Evolutionary conservation across 176 grass and related monocot species (phyloP).

Genomic region (Triticum dicoccoides): DNA sequence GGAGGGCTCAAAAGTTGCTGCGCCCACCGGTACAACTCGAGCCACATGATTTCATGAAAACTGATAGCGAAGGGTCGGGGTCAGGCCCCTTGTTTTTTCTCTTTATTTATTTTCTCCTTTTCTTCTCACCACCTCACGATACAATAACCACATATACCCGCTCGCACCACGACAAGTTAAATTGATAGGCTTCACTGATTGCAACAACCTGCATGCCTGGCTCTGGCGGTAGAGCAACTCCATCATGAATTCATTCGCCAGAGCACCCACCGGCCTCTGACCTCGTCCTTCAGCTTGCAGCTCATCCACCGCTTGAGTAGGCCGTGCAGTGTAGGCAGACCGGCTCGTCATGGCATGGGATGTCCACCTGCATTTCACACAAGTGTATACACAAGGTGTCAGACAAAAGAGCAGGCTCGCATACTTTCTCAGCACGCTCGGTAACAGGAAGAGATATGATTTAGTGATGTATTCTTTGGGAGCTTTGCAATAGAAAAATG

Average conservation of each 20-base stretch:
- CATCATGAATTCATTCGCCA: constrained; percentile 73
- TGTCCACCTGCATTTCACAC: constrained; percentile 46
- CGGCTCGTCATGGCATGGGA: constrained; percentile 46
- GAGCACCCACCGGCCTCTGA: constrained; percentile 33
- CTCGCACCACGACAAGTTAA: too few species aligned
- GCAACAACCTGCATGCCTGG: not conserved
- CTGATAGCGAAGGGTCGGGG: too few species aligned
- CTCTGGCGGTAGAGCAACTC: constrained; percentile 63
- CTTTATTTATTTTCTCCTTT: too few species aligned
- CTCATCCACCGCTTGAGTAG: constrained; percentile 57
- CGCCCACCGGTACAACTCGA: not conserved
- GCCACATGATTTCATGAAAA: not conserved
- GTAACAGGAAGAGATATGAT: too few species aligned
- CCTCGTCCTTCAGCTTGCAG: constrained; percentile 20
- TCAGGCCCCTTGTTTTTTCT: too few species aligned
- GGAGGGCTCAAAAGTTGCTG: not conserved
- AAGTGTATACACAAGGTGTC: not conserved
- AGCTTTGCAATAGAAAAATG: not conserved
- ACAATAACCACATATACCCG: too few species aligned
- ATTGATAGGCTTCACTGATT: too few species aligned
- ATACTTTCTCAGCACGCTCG: too few species aligned
- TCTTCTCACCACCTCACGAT: too few species aligned
- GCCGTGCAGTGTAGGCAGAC: constrained; percentile 40
- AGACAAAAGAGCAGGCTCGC: not conserved
- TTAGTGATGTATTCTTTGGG: too few species aligned